Conservation (phyloP, 805 yeast species). For the Ogataea ramenticola region DNA sequence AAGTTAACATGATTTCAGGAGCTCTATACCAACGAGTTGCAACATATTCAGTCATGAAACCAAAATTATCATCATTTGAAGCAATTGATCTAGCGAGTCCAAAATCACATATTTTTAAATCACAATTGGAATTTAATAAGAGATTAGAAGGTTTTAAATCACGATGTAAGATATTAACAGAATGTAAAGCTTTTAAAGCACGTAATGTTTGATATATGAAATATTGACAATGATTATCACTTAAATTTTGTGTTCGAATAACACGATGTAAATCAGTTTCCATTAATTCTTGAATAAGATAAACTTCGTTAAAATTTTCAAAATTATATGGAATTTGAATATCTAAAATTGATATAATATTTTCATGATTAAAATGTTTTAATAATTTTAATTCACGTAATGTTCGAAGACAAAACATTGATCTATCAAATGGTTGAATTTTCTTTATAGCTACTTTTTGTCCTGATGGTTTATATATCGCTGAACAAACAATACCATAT, state of each 20-base stretch:
- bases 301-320: constrained; percentile 79
- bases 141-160: constrained; percentile 89
- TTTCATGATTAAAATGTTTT: constrained; percentile 89
- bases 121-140: constrained; percentile 85
- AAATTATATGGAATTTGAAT: constrained; percentile 76
- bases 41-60: constrained; percentile 90
- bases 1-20: constrained; percentile 94
- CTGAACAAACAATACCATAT: constrained; percentile 89
- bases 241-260: constrained; percentile 69
- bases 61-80: constrained; percentile 56
- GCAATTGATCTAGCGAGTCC: constrained; percentile 76
- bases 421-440: constrained; percentile 84
- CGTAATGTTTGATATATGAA: constrained; percentile 86
- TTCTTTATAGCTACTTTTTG: constrained; percentile 94
- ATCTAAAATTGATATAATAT: constrained; percentile 83
- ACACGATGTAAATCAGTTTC: constrained; percentile 83
- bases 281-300: constrained; percentile 82
- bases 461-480: constrained; percentile 76
- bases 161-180: constrained; percentile 90
- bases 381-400: constrained; percentile 82
- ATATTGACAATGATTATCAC: constrained; percentile 92
- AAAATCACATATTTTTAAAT: constrained; percentile 88
- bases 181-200: constrained; percentile 84
- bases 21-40: constrained; percentile 98
- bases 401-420: constrained; percentile 84